phyloP scores from a whole-genome alignment of 108 stramenopile genomes.

The Stephanodiscus minutulus region DNA sequence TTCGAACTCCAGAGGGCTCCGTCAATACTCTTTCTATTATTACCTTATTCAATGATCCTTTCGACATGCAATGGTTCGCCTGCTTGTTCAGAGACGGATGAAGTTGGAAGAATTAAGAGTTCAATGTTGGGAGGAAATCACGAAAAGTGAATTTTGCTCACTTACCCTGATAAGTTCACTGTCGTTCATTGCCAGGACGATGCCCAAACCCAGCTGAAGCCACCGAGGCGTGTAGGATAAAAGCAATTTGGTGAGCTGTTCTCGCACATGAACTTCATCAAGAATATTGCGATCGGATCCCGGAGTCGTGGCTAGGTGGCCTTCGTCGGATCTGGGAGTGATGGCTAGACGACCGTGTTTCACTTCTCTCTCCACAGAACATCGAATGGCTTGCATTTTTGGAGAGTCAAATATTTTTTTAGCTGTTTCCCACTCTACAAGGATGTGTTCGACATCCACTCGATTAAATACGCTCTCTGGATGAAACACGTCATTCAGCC shows the following conservation, averaged over 20 bases:
- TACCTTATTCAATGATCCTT: constrained; percentile 56
- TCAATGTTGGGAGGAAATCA: background rate
- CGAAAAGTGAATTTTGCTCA: background rate
- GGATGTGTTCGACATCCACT: constrained; percentile 4
- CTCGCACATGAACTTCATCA: constrained; percentile 76
- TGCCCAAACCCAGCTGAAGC: constrained; percentile 90
- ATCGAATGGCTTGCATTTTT: constrained; percentile 44
- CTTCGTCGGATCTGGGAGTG: constrained; percentile 21
- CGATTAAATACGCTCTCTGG: constrained; percentile 28
- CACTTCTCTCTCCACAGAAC: constrained; percentile 67
- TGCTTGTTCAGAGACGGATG: background rate
- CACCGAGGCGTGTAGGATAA: constrained; percentile 88
- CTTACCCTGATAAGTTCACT: constrained; percentile 34
- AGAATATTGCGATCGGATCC: constrained; percentile 76
- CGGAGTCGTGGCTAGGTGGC: constrained; percentile 60
- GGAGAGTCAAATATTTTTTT: constrained; percentile 50
- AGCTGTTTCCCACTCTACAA: constrained; percentile 37
- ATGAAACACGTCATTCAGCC: constrained; percentile 82
- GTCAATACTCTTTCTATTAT: constrained; percentile 72
- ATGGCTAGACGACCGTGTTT: constrained; percentile 72
- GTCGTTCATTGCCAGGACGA: constrained; percentile 72
- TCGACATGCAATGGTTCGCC: constrained; percentile 43
- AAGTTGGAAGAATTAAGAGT: background rate
- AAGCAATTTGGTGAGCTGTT: constrained; percentile 68
- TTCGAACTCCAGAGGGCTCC: constrained; percentile 56